Base-by-base conservation (phyloP, 108 stramenopile genomes). In the Nannochloropsis salina region DNA sequence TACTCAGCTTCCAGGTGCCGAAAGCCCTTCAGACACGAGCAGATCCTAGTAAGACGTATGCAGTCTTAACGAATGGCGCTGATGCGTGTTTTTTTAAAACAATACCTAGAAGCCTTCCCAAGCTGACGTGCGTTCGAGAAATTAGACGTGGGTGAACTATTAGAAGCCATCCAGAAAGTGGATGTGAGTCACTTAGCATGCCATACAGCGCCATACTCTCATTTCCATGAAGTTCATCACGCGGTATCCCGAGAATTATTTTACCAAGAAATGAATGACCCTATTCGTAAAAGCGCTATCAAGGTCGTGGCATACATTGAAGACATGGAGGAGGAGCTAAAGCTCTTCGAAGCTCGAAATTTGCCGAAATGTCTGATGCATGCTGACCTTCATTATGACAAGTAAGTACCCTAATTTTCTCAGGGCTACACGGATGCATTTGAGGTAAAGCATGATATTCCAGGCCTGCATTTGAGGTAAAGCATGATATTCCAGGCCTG, bases 351-450 rank as follows among this genome's bases (percentile, higher is more conserved):
- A 21, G 74, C 21, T 31, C n/a, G 42, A 11, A 42, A 20, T 9
- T 41, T 86, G 15, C 86, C 86, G 5, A 40, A 82, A 82, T 41
- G 42, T 40, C 8, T 86, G 42, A 5, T 86, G 8, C 86, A 86
- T 21, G 86, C 80, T 82, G 86, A 86, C 44, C 21, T 86, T 10
- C 86, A 86, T 82, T 86, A 86, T 42, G 86, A 86, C 42, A 86
- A 86, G 61, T 74, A 74, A 74, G 61, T 74, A n/a, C 61, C 31
- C 31, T 31, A 31, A 31, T 1, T 1, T 31, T 31, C 31, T 31
- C 31, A 31, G 31, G 31, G 31, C 31, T 31, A 31, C 31, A 31
- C 31, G 31, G 31, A 31, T 31, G 31, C 31, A 31, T 31, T 31
- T 31, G 31, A 31, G 1, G 31, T 31, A 31, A 31, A 31, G 31